Conservation (phyloP, 495 filamentous ascomycete species). For the Xylaria grammica region DNA sequence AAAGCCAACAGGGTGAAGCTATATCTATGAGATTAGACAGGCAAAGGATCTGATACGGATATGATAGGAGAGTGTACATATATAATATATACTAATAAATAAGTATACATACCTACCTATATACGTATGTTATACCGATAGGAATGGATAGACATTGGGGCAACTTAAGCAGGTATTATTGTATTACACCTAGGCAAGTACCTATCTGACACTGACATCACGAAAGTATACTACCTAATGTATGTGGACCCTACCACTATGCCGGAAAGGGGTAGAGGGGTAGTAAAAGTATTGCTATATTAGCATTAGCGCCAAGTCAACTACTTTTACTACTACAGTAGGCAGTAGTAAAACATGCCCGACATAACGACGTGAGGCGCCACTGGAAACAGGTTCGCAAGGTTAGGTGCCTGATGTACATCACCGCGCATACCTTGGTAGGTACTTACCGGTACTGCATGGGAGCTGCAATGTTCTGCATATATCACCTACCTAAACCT, state of each 20-base stretch:
- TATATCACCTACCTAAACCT: neutral
- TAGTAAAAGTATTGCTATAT: neutral
- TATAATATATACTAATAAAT: no score
- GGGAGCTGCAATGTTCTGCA: constrained; percentile 7
- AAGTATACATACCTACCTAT: neutral
- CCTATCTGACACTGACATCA: constrained; percentile 3
- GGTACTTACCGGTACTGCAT: neutral
- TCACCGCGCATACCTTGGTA: constrained; percentile 9
- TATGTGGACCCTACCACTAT: neutral
- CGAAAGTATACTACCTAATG: neutral
- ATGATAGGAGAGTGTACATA: no score
- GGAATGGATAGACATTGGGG: neutral
- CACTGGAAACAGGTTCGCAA: constrained; percentile 1
- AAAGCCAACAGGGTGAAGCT: neutral
- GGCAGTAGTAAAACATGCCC: no score
- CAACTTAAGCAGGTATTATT: neutral
- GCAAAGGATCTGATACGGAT: constrained; percentile 1
- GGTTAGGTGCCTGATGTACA: no score
- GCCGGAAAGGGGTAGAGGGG: constrained; percentile 9
- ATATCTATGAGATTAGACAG: constrained; percentile 9
- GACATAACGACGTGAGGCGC: neutral
- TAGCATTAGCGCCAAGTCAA: neutral
- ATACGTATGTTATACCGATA: neutral
- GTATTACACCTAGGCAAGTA: constrained; percentile 1
- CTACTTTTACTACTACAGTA: neutral